Conservation (phyloP, 1,139 yeast species). For the Geotrichum reessii region DNA sequence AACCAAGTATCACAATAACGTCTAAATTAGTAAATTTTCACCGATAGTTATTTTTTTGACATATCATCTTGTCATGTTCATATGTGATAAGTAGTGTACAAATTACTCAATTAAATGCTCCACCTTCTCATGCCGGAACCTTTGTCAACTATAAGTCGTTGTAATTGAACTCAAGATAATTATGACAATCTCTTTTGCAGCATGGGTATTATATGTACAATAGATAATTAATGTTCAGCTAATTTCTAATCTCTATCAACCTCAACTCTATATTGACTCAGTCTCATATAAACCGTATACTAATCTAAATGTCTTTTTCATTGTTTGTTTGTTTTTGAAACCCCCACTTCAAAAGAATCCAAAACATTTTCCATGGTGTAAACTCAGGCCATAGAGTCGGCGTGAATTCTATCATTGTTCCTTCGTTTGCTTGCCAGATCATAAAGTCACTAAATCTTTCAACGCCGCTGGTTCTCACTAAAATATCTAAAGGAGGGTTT, state of each 20-base stretch:
- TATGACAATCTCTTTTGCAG: too few relatives aligned
- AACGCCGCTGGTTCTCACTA: slow-evolving; percentile 85
- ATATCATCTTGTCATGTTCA: too few relatives aligned
- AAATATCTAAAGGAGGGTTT: slow-evolving; percentile 73
- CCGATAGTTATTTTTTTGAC: too few relatives aligned
- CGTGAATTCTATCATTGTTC: slow-evolving; percentile 52
- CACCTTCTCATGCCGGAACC: too few relatives aligned
- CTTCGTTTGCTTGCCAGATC: slow-evolving; percentile 52
- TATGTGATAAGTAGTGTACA: too few relatives aligned
- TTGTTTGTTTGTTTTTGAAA: slow-evolving; percentile 2
- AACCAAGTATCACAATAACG: too few relatives aligned
- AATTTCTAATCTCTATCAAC: not conserved
- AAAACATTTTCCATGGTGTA: slow-evolving; percentile 49
- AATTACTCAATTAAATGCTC: too few relatives aligned
- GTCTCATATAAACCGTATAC: not conserved
- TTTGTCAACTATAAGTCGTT: too few relatives aligned
- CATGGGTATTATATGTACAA: not conserved
- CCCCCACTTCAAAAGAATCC: slow-evolving; percentile 49
- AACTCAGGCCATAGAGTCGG: slow-evolving; percentile 91
- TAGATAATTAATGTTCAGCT: not conserved
- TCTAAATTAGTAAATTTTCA: too few relatives aligned
- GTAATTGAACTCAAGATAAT: too few relatives aligned
- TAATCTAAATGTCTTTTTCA: not conserved
- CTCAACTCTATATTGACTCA: not conserved
- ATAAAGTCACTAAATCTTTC: slow-evolving; percentile 82